These are phyloP conservation scores for Rubroshorea leprosula DNA, from an alignment of 345 rosid species.

Conservation along the genomic window DNA sequence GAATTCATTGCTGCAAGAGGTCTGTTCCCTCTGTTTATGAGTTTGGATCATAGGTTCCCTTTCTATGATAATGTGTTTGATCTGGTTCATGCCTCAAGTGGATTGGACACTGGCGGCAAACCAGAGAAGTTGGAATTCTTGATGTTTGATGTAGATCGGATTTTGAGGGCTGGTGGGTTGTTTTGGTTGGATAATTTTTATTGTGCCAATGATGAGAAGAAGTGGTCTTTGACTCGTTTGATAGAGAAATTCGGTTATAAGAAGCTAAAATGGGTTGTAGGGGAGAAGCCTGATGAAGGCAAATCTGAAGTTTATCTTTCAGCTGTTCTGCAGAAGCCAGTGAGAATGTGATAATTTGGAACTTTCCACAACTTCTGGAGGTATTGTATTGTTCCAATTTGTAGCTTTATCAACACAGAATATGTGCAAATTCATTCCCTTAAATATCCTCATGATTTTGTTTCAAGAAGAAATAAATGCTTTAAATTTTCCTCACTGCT, in stretches of 20 bases:
- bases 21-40: conserved; percentile 74
- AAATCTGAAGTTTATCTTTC: conserved; percentile 67
- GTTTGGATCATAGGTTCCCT: conserved; percentile 88
- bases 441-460: conserved; percentile 24
- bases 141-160: conserved; percentile 87
- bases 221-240: conserved; percentile 59
- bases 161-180: conserved; percentile 76
- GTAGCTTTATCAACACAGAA: conserved; percentile 17
- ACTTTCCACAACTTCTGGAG: conserved; percentile 6
- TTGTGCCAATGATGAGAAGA: conserved; percentile 66
- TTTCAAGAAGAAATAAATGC: conserved; percentile 26
- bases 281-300: conserved; percentile 58
- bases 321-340: conserved; percentile 91
- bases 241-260: conserved; percentile 83
- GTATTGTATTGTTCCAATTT: conserved; percentile 8
- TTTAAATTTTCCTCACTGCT: conserved; percentile 18
- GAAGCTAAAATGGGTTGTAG: conserved; percentile 91
- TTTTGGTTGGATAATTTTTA: conserved; percentile 83
- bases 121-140: conserved; percentile 83
- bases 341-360: conserved; percentile 37
- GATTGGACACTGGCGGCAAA: conserved; percentile 60
- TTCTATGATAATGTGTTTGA: conserved; percentile 85
- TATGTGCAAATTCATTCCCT: conserved; percentile 16
- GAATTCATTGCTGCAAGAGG: conserved; percentile 89
- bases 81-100: conserved; percentile 63